These are phyloP conservation scores for Anisogramma anomala DNA, from an alignment of 2,329 filamentous ascomycete genomes.

Conservation along the genomic window DNA sequence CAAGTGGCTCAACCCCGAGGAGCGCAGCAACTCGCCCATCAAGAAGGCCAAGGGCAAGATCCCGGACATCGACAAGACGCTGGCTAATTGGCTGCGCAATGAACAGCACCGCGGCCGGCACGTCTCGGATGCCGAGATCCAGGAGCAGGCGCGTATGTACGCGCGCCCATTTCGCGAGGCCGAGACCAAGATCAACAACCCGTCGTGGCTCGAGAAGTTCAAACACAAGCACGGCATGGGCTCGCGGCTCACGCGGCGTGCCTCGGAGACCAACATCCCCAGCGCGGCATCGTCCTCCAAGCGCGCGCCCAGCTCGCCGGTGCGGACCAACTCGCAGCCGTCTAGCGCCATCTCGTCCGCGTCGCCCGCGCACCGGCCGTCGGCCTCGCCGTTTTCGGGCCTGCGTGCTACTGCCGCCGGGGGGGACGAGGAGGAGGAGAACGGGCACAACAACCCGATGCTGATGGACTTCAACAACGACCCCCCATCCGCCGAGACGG, in stretches of 20 bases:
- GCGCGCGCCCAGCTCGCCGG: slow-evolving; percentile 41
- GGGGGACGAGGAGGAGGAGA: slow-evolving; percentile 53
- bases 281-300: slow-evolving; percentile 40
- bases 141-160: slow-evolving; percentile 75
- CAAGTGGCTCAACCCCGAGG: slow-evolving; percentile 76
- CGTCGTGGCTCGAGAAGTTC: slow-evolving; percentile 86
- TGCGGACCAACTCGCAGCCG: slow-evolving; percentile 47
- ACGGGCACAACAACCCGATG: not conserved
- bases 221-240: slow-evolving; percentile 69
- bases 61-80: slow-evolving; percentile 82
- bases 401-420: slow-evolving; percentile 47
- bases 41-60: slow-evolving; percentile 76
- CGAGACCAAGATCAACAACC: slow-evolving; percentile 61
- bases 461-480: slow-evolving; percentile 39
- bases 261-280: slow-evolving; percentile 59
- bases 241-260: slow-evolving; percentile 40
- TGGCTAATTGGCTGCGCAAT: slow-evolving; percentile 79
- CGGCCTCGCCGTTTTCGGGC: slow-evolving; percentile 55
- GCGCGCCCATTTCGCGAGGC: slow-evolving; percentile 56
- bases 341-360: slow-evolving; percentile 59
- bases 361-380: slow-evolving; percentile 55
- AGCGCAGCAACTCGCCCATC: slow-evolving; percentile 64
- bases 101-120: slow-evolving; percentile 63
- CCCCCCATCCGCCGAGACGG: slow-evolving; percentile 20
- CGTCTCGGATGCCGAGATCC: slow-evolving; percentile 69